These are phyloP conservation scores for Fusarium agapanthi DNA, from an alignment of 2,329 filamentous ascomycete genomes.

Conservation along the genomic window DNA sequence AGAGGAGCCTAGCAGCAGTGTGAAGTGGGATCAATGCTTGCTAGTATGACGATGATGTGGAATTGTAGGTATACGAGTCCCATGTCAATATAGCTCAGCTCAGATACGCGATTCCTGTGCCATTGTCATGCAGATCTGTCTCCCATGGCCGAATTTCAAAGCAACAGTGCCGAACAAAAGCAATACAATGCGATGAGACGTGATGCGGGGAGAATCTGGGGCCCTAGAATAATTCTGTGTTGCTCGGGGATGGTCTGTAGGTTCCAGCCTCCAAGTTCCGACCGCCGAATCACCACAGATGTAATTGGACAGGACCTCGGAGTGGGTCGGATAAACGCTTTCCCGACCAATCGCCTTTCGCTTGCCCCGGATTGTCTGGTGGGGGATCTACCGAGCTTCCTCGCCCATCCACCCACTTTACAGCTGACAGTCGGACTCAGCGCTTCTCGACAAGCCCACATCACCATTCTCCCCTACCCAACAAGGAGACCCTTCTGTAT, in stretches of 20 bases:
- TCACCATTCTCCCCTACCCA: neutral
- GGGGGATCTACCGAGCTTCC: conserved; percentile 25
- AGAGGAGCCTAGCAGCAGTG: neutral
- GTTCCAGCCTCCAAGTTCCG: conserved; percentile 20
- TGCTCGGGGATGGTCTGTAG: conserved; percentile 21
- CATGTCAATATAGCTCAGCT: conserved; percentile 33
- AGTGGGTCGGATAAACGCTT: conserved; percentile 39
- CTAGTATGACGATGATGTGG: conserved; percentile 23
- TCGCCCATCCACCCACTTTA: conserved; percentile 6
- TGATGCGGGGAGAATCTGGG: conserved; percentile 40
- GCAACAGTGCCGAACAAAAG: neutral
- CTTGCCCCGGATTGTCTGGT: conserved; percentile 16
- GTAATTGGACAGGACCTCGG: conserved; percentile 19
- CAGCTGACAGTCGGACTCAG: conserved; percentile 8
- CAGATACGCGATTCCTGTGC: conserved; percentile 22
- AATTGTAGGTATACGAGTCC: conserved; percentile 12
- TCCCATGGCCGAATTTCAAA: conserved; percentile 12
- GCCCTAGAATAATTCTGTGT: conserved; percentile 34
- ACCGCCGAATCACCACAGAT: conserved; percentile 15
- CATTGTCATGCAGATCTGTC: conserved; percentile 22
- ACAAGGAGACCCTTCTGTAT: neutral
- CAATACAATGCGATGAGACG: conserved; percentile 10
- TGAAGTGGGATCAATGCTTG: neutral
- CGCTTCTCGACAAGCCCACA: conserved; percentile 5
- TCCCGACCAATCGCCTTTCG: conserved; percentile 32